These are phyloP conservation scores for Coprinopsis marcescibilis DNA, from an alignment of 768 basidiomycete genomes.

Conservation along the genomic window DNA sequence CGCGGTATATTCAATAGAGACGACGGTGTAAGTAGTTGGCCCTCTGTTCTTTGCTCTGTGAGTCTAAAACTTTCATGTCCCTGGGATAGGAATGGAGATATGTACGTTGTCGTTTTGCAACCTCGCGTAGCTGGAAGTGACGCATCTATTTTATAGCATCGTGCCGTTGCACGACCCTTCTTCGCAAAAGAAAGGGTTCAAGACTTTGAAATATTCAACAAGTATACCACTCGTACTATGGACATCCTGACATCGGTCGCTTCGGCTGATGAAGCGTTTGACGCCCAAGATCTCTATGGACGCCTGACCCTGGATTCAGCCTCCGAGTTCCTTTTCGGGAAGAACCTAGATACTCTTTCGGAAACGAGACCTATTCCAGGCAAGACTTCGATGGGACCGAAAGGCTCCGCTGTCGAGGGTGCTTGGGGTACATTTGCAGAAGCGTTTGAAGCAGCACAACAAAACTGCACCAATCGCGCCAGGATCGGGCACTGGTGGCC, in stretches of 20 bases:
- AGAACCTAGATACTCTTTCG: slow-evolving; percentile 56
- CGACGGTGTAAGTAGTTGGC: slow-evolving; percentile 44
- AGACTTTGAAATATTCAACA: slow-evolving; percentile 66
- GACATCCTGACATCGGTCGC: slow-evolving; percentile 40
- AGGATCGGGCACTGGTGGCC: slow-evolving; percentile 57
- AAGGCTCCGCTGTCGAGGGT: slow-evolving; percentile 56
- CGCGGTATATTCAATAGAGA: slow-evolving; percentile 75
- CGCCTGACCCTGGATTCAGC: slow-evolving; percentile 69
- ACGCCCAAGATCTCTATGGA: slow-evolving; percentile 62
- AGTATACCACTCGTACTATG: slow-evolving; percentile 42
- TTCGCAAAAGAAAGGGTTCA: slow-evolving; percentile 68
- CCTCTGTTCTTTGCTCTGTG: too few species aligned
- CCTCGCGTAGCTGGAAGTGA: too few species aligned
- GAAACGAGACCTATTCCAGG: slow-evolving; percentile 46
- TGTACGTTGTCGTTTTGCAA: too few species aligned
- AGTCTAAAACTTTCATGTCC: too few species aligned
- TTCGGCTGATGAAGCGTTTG: slow-evolving; percentile 37
- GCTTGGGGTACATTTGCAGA: slow-evolving; percentile 56
- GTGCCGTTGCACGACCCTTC: slow-evolving; percentile 64
- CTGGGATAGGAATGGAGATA: slow-evolving; percentile 63
- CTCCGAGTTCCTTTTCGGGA: slow-evolving; percentile 69
- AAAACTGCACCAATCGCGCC: slow-evolving; percentile 41
- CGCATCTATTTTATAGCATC: slow-evolving; percentile 38
- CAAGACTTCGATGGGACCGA: slow-evolving; percentile 40
- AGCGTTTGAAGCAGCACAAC: slow-evolving; percentile 55